Evolutionary conservation across 148 eudicot genomes (phyloP).

Genomic region (Cornus kousa): DNA sequence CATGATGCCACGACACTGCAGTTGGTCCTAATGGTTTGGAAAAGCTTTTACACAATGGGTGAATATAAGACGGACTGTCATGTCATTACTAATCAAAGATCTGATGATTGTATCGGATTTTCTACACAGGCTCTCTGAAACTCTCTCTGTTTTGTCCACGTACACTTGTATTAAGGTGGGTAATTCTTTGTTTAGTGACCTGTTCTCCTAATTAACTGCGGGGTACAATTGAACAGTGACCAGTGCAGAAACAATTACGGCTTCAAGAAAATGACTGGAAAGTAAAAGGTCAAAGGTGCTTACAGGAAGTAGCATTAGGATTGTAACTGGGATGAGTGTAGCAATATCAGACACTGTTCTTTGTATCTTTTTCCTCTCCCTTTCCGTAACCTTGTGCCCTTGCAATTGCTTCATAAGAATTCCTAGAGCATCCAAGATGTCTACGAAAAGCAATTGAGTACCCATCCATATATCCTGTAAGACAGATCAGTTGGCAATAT

Average conservation of each 20-base stretch:
- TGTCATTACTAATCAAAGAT: background rate
- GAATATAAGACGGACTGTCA: background rate
- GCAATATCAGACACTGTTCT: slow-evolving; percentile 40
- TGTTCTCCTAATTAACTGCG: background rate
- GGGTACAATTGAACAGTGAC: background rate
- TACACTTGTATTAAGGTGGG: background rate
- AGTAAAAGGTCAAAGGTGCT: slow-evolving; percentile 10
- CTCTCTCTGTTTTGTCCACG: background rate
- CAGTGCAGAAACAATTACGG: background rate
- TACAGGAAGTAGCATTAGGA: slow-evolving; percentile 49
- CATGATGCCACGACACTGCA: background rate
- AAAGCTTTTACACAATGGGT: background rate
- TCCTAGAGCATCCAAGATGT: slow-evolving; percentile 23
- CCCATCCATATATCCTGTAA: slow-evolving; percentile 51
- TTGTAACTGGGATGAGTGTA: slow-evolving; percentile 40
- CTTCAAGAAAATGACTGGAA: background rate
- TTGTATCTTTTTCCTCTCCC: slow-evolving; percentile 38
- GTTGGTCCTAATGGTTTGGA: background rate
- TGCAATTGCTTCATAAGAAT: slow-evolving; percentile 29
- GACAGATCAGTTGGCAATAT: slow-evolving; percentile 4
- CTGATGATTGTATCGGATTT: background rate
- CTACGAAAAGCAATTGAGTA: slow-evolving; percentile 35
- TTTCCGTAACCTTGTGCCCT: slow-evolving; percentile 34
- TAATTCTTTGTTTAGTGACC: background rate
- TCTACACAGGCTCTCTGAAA: background rate